These are phyloP conservation scores for Suillus clintonianus DNA, from an alignment of 768 basidiomycete genomes.

Conservation along the genomic window DNA sequence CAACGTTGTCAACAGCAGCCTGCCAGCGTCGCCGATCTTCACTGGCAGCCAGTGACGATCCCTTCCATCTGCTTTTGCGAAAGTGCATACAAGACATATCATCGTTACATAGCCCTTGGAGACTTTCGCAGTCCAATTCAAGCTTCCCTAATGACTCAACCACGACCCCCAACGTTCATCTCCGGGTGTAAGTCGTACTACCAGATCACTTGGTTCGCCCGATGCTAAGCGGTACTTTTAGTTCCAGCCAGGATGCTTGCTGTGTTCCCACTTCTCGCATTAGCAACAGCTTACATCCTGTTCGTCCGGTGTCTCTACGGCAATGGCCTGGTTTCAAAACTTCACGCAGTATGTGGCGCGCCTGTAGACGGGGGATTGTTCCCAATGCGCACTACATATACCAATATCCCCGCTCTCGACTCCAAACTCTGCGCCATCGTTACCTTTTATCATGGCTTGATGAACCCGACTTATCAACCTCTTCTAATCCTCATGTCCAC, in stretches of 20 bases:
- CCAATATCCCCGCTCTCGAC: conserved; percentile 37
- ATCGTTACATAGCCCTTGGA: background rate
- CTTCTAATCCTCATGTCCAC: conserved; percentile 2
- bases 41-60: background rate
- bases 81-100: background rate
- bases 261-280: conserved; percentile 2
- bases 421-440: conserved; percentile 41
- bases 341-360: conserved; percentile 34
- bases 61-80: background rate
- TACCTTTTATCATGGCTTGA: conserved; percentile 41
- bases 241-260: background rate
- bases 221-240: background rate
- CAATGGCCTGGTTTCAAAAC: background rate
- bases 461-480: conserved; percentile 3
- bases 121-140: background rate
- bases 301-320: background rate
- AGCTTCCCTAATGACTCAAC: background rate
- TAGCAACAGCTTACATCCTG: background rate
- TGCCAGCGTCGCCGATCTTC: background rate
- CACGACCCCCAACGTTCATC: background rate
- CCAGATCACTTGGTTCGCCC: background rate
- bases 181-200: background rate
- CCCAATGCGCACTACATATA: conserved; percentile 41
- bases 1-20: background rate
- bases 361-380: background rate